Conservation (phyloP, 176 grass and related monocot genomes). For the Chrysopogon serrulatus region DNA sequence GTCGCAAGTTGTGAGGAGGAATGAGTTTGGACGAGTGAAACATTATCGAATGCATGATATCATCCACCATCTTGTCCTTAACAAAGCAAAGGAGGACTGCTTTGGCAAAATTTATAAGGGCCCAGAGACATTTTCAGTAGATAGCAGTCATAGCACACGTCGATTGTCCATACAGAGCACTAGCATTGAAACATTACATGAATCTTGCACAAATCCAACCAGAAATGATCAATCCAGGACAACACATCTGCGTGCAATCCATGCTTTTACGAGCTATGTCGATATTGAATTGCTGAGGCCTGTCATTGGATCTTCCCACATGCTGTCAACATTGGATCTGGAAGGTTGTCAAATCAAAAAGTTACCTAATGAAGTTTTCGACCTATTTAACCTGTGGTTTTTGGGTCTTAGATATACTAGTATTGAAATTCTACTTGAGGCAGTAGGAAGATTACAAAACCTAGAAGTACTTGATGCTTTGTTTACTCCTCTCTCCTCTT, state of each 20-base stretch:
- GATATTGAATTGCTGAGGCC: background rate
- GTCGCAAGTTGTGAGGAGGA: constrained; percentile 1
- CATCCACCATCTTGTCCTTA: background rate
- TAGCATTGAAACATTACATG: background rate
- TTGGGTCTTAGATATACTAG: constrained; percentile 19
- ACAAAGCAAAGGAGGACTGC: background rate
- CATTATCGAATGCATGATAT: constrained; percentile 23
- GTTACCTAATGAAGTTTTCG: background rate
- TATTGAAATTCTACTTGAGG: background rate
- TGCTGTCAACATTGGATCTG: background rate
- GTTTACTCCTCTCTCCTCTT: too few relatives aligned
- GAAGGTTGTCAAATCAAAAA: background rate
- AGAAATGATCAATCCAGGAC: background rate
- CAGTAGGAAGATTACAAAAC: constrained; percentile 8
- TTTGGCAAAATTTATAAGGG: background rate
- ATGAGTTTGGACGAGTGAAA: background rate
- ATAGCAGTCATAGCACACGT: background rate
- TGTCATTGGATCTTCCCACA: background rate
- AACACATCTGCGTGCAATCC: background rate
- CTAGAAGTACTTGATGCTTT: constrained; percentile 22
- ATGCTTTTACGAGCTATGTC: background rate
- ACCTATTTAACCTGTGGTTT: constrained; percentile 26
- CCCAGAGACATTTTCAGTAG: background rate
- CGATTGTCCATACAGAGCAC: background rate
- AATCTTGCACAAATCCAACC: too few relatives aligned